These are phyloP conservation scores for Tuber brumale DNA, from an alignment of 495 filamentous ascomycete genomes.

Conservation along the genomic window DNA sequence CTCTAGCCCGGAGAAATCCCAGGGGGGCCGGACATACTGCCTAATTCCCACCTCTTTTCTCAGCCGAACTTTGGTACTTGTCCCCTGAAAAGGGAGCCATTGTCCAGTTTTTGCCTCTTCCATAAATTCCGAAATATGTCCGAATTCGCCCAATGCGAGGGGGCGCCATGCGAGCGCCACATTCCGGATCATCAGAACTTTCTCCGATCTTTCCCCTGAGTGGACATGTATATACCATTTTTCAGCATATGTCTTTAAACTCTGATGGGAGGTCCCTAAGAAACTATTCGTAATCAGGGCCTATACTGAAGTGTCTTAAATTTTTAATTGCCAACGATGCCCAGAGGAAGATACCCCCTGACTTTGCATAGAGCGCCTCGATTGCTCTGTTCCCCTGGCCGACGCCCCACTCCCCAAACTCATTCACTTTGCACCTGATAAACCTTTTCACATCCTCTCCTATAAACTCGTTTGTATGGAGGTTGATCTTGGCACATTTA, in stretches of 20 bases:
- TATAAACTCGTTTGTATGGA: background rate
- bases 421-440: background rate
- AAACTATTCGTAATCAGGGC: too few relatives aligned
- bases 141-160: background rate
- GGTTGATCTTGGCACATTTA: background rate
- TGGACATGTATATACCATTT: background rate
- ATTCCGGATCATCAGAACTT: background rate
- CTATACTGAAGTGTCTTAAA: too few relatives aligned
- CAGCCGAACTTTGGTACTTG: background rate
- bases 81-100: too few relatives aligned
- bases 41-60: background rate
- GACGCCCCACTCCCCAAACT: background rate
- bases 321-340: background rate
- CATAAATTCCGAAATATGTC: background rate
- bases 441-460: background rate
- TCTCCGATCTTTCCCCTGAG: background rate
- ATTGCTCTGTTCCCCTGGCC: background rate
- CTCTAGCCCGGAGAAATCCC: background rate
- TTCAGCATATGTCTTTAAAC: background rate
- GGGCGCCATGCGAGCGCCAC: background rate
- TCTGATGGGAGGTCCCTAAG: background rate
- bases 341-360: background rate
- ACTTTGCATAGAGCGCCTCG: background rate
- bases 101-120: background rate
- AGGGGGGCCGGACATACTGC: background rate